Conservation (phyloP, 805 yeast genomes). For the Saccharomycopsis fermentans region DNA sequence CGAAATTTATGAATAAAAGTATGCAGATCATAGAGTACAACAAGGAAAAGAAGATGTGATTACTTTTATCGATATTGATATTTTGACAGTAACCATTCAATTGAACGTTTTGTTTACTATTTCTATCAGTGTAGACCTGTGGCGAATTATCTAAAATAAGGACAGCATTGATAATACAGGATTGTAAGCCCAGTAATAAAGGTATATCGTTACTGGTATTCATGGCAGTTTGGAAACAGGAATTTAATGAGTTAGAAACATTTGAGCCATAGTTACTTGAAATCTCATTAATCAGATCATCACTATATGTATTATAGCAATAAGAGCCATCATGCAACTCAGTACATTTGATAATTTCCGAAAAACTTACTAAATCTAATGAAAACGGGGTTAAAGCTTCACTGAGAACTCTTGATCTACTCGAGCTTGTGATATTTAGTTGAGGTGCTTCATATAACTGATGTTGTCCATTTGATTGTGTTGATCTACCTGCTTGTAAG, state of each 20-base stretch:
- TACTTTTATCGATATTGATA: neutral
- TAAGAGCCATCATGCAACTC: conserved; percentile 6
- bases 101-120: neutral
- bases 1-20: neutral
- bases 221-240: neutral
- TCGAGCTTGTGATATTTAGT: neutral
- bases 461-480: neutral
- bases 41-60: neutral
- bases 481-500: neutral
- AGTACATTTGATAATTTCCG: conserved; percentile 6
- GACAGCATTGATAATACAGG: conserved; percentile 12
- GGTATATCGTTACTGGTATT: conserved; percentile 8
- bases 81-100: neutral
- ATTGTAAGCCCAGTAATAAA: conserved; percentile 9
- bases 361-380: neutral
- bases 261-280: neutral
- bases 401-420: neutral
- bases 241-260: neutral
- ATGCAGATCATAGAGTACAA: neutral
- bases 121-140: neutral
- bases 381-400: neutral
- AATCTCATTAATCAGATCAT: neutral
- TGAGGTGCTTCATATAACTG: neutral
- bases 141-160: neutral
- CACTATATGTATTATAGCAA: conserved; percentile 7